Evolutionary conservation across 2,329 filamentous ascomycete species (phyloP).

Genomic region (Colletotrichum sp.): DNA sequence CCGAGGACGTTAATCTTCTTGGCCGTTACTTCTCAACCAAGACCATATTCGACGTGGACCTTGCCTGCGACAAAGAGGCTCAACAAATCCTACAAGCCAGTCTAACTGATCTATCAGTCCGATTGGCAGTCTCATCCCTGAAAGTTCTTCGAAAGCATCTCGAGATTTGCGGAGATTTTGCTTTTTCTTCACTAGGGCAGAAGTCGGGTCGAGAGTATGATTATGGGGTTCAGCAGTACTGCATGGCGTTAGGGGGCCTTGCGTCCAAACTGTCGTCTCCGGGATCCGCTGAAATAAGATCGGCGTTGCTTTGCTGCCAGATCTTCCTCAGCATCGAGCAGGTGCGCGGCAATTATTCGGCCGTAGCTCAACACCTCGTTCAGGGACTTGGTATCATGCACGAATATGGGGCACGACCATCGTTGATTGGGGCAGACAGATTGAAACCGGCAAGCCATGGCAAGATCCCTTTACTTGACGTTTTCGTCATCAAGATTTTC

Average conservation of each 20-base stretch:
- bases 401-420: conserved; percentile 42
- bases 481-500: conserved; percentile 48
- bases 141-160: conserved; percentile 43
- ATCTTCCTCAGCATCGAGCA: conserved; percentile 54
- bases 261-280: conserved; percentile 41
- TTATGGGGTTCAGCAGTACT: conserved; percentile 47
- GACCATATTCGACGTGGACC: conserved; percentile 41
- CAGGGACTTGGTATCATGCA: conserved; percentile 49
- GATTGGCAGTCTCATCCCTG: conserved; percentile 45
- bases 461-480: conserved; percentile 42
- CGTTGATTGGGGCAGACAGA: conserved; percentile 27
- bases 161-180: conserved; percentile 33
- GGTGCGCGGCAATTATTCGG: conserved; percentile 40
- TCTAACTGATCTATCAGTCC: conserved; percentile 37
- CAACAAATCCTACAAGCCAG: conserved; percentile 42
- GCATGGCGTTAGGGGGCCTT: conserved; percentile 43
- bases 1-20: conserved; percentile 37
- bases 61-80: conserved; percentile 44
- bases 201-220: conserved; percentile 22
- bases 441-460: conserved; percentile 35
- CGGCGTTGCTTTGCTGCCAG: conserved; percentile 50
- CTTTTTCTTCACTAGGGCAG: conserved; percentile 27
- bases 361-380: conserved; percentile 48
- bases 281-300: conserved; percentile 33
- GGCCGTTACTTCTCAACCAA: conserved; percentile 47